Base-by-base conservation (phyloP, 257 asterid species). In the Penstemon eatonii region DNA sequence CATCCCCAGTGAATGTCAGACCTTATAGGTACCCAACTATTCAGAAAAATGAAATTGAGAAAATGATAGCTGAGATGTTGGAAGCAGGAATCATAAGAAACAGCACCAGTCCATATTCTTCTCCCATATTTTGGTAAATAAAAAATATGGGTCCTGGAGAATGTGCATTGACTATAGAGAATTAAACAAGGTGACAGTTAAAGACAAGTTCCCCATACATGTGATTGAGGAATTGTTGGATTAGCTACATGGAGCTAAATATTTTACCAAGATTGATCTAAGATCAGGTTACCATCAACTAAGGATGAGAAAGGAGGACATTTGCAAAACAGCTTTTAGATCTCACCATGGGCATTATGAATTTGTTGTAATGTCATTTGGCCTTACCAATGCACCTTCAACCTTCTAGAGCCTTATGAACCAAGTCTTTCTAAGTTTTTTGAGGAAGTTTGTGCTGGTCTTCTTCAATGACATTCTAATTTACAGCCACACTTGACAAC, bases 231-330 rank as follows among this genome's bases (percentile, higher is more conserved):
- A 72, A 3, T 19, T 64, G 6, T 19, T 72, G 2, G 46, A 64
- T 52, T 66, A 72, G n/a, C 36, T 63, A 9, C 10, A 64, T 54
- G 42, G 65, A 0, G 70, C 76, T 11, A 3, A 0, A 0, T 3
- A 4, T 5, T 71, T 71, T 15, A 18, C 65, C 0, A 71, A 71
- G 3, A 9, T 71, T 4, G 47, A 71, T 25, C n/a, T 63, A 12
- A 56, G 65, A 9, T 41, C 60, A 3, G 44, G 69, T 7, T 62
- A 71, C 11, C 60, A 52, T 37, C 70, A 71, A 25, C 63, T 71
- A 0, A 9, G 50, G 0, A n/a, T 71, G 49, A 10, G n/a, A 0
- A 8, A 15, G 0, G 18, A 1, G 0, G 70, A 71, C 11, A 33
- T 36, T 4, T 18, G 11, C 2, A 71, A 63, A 4, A 63, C 59